Evolutionary conservation across 768 basidiomycete species (phyloP).

Genomic region (Coprinellus aureogranulatus): DNA sequence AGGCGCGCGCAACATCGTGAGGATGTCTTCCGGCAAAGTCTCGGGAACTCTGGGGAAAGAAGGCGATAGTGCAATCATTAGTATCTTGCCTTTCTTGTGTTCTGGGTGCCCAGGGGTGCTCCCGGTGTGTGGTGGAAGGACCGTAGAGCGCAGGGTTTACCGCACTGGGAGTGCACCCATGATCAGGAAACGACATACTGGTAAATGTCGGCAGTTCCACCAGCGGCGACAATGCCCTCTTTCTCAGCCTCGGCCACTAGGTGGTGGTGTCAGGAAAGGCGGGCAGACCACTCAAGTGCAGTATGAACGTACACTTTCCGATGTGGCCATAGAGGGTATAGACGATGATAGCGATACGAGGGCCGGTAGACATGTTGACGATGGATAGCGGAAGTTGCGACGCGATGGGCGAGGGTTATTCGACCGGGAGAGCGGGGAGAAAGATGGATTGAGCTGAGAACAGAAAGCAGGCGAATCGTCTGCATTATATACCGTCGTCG

Average conservation of each 20-base stretch:
- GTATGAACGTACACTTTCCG: conserved; percentile 30
- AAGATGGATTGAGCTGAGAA: background rate
- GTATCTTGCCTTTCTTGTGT: background rate
- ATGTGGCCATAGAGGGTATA: conserved; percentile 78
- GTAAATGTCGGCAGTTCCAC: conserved; percentile 50
- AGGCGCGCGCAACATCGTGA: conserved; percentile 67
- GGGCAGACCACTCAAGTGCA: background rate
- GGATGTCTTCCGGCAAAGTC: conserved; percentile 69
- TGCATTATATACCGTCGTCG: conserved; percentile 1
- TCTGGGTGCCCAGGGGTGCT: no score
- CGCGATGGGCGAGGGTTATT: background rate
- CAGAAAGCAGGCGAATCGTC: background rate
- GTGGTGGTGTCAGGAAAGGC: background rate
- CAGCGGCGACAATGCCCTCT: conserved; percentile 44
- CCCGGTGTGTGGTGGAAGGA: background rate
- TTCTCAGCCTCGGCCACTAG: conserved; percentile 62
- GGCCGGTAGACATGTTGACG: conserved; percentile 37
- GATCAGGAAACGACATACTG: conserved; percentile 41
- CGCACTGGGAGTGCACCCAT: background rate
- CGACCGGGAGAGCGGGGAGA: conserved; percentile 4
- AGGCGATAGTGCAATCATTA: background rate
- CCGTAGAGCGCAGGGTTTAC: background rate
- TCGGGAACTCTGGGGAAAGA: conserved; percentile 59
- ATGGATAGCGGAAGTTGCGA: conserved; percentile 1
- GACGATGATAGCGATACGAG: conserved; percentile 67